Percentiles rank a stretch among this genome's conserved stretches.
These are phyloP conservation scores for Backusella macrospora DNA, from an alignment of 192 early-diverging fungal species.

Conservation along the genomic window DNA sequence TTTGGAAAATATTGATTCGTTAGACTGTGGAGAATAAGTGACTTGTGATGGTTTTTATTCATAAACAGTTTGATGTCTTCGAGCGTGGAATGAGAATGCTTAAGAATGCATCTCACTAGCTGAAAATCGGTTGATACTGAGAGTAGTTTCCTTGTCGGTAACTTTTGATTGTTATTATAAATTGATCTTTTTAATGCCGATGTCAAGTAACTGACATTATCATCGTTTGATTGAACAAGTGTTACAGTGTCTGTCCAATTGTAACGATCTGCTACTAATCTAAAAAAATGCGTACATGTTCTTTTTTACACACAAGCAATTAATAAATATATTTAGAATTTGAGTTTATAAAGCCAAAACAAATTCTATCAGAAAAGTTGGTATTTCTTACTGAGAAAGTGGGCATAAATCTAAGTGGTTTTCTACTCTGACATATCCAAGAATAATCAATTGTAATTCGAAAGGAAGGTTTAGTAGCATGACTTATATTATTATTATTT, in stretches of 20 bases:
- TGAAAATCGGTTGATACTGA: not conserved
- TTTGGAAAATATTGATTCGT: slow-evolving; percentile 5
- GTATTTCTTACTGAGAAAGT: slow-evolving; percentile 9
- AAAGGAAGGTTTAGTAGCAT: slow-evolving; percentile 13
- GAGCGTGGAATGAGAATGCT: slow-evolving; percentile 4
- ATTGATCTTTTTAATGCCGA: not conserved
- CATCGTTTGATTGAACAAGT: slow-evolving; percentile 1
- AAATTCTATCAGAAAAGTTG: not conserved
- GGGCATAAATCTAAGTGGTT: slow-evolving; percentile 22
- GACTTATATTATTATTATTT: not conserved
- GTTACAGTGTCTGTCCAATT: slow-evolving; percentile 18
- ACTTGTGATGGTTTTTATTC: slow-evolving; percentile 11
- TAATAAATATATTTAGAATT: not conserved
- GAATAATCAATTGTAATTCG: slow-evolving; percentile 20
- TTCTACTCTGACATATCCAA: slow-evolving; percentile 13
- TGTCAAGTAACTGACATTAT: not conserved
- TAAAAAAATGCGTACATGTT: not conserved
- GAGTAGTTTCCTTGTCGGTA: not conserved
- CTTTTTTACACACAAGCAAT: not conserved
- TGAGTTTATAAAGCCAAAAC: no score
- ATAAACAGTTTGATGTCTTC: slow-evolving; percentile 14
- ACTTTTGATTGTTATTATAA: not conserved
- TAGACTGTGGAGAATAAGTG: not conserved
- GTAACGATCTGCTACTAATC: slow-evolving; percentile 16
- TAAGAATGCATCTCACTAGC: slow-evolving; percentile 8